A percentile compares a stretch with the other conserved stretches of the same genome.
These are phyloP conservation scores for Trichosporon faecale DNA, from an alignment of 1,284 basidiomycete species.

Conservation along the genomic window DNA sequence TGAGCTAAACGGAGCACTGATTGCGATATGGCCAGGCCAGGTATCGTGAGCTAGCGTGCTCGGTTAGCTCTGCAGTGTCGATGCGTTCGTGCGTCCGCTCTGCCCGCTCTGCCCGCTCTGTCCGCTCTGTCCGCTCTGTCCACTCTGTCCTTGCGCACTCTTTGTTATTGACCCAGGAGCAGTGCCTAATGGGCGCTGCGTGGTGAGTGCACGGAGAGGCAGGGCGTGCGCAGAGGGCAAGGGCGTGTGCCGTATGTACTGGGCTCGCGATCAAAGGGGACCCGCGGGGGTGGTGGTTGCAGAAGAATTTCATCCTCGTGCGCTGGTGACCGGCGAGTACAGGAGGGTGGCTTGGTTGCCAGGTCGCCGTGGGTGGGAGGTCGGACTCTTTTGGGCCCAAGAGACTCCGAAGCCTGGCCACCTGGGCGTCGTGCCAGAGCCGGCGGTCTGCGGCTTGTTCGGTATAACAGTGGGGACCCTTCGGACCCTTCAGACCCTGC, in stretches of 20 bases:
- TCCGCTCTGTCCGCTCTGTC: background rate
- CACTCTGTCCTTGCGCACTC: background rate
- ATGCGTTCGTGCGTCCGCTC: too few relatives aligned
- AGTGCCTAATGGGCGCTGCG: constrained; percentile 4
- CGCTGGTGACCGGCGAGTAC: background rate
- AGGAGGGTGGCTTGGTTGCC: background rate
- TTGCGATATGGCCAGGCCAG: background rate
- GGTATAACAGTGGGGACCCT: background rate
- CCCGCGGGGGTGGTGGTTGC: constrained; percentile 1
- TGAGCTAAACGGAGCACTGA: background rate
- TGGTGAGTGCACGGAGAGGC: background rate
- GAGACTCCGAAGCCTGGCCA: background rate
- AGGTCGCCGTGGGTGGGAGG: background rate
- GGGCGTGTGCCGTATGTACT: background rate
- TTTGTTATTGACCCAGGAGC: background rate
- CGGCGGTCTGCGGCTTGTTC: background rate
- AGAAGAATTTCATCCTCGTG: background rate
- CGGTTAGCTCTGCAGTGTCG: background rate
- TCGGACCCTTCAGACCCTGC: background rate
- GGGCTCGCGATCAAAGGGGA: constrained; percentile 3
- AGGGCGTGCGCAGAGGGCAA: background rate
- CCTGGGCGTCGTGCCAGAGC: background rate
- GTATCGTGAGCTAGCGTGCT: background rate
- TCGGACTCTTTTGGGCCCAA: constrained; percentile 1
- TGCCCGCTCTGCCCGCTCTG: background rate